These are phyloP conservation scores for Diplotaxis tenuifolia DNA, from an alignment of 345 rosid genomes.

Conservation along the genomic window DNA sequence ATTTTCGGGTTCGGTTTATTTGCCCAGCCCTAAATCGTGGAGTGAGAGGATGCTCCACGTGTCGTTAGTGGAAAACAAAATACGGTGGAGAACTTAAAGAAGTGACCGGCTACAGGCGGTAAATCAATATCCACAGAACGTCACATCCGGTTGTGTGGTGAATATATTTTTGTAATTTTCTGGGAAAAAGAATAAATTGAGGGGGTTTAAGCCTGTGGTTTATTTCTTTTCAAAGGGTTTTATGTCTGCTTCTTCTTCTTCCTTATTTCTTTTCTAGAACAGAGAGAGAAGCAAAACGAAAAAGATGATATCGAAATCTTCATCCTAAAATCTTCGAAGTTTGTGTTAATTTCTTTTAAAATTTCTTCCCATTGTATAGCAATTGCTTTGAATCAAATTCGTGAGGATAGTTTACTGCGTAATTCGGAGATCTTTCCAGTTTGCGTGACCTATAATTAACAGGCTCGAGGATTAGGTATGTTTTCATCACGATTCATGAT, in stretches of 20 bases:
- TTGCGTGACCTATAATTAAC: slow-evolving; percentile 27
- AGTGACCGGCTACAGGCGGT: slow-evolving; percentile 20
- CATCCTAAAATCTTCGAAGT: slow-evolving; percentile 5
- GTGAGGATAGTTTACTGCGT: slow-evolving; percentile 8
- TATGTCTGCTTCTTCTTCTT: slow-evolving; percentile 30
- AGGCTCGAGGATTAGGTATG: slow-evolving; percentile 26
- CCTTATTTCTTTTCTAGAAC: slow-evolving; percentile 28
- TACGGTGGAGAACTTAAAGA: background rate
- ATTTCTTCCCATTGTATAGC: background rate
- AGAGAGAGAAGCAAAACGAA: too few species aligned
- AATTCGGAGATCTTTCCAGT: background rate
- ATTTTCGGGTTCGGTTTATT: too few species aligned
- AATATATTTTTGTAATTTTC: background rate
- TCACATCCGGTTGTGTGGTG: background rate
- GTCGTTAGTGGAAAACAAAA: slow-evolving; percentile 23
- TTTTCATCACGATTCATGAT: slow-evolving; percentile 10
- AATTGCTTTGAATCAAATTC: slow-evolving; percentile 12
- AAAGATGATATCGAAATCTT: slow-evolving; percentile 5
- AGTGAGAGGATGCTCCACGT: slow-evolving; percentile 43
- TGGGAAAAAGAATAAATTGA: slow-evolving; percentile 22
- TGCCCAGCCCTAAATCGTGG: too few species aligned
- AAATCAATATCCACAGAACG: background rate
- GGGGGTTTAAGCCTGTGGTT: slow-evolving; percentile 68
- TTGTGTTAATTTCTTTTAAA: background rate
- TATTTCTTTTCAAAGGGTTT: slow-evolving; percentile 46